A percentile compares a stretch with the other conserved stretches of the same genome.
Conservation (phyloP, 805 yeast genomes). For the Cyberlindnera saturnus region DNA sequence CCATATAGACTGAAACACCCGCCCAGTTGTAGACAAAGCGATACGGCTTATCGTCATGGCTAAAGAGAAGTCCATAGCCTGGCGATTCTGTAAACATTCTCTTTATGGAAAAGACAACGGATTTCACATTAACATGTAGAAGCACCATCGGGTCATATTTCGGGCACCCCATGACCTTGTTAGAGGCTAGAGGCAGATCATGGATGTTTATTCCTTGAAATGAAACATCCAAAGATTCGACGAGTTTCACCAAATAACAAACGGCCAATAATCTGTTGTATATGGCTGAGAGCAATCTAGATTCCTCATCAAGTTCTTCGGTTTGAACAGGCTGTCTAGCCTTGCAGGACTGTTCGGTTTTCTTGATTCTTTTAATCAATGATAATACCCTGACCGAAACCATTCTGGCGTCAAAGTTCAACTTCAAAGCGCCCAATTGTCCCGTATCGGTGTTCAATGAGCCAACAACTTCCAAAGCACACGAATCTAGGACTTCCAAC, state of each 20-base stretch:
- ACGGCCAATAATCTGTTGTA: slow-evolving; percentile 7
- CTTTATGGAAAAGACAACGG: slow-evolving; percentile 20
- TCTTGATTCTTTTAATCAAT: slow-evolving; percentile 5
- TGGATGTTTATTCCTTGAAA: slow-evolving; percentile 14
- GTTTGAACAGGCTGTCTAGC: neutral
- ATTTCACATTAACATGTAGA: slow-evolving; percentile 16
- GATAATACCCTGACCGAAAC: slow-evolving; percentile 13
- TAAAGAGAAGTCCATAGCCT: slow-evolving; percentile 40
- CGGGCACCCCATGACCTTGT: slow-evolving; percentile 14
- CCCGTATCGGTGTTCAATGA: slow-evolving; percentile 16
- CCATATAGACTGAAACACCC: slow-evolving; percentile 28
- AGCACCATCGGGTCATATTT: slow-evolving; percentile 19
- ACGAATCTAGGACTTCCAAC: slow-evolving; percentile 16
- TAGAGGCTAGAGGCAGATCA: slow-evolving; percentile 19
- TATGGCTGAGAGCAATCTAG: slow-evolving; percentile 7
- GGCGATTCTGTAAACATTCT: slow-evolving; percentile 32
- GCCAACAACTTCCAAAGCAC: slow-evolving; percentile 14
- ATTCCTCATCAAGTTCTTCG: slow-evolving; percentile 4
- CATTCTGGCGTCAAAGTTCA: slow-evolving; percentile 15
- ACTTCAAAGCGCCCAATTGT: slow-evolving; percentile 10
- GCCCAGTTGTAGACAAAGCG: slow-evolving; percentile 33
- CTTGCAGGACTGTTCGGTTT: neutral
- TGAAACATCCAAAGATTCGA: slow-evolving; percentile 13
- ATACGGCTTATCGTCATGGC: slow-evolving; percentile 36
- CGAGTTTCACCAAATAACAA: slow-evolving; percentile 11